Conservation (phyloP, 2,329 filamentous ascomycete genomes). For the Fusarium marasasianum region DNA sequence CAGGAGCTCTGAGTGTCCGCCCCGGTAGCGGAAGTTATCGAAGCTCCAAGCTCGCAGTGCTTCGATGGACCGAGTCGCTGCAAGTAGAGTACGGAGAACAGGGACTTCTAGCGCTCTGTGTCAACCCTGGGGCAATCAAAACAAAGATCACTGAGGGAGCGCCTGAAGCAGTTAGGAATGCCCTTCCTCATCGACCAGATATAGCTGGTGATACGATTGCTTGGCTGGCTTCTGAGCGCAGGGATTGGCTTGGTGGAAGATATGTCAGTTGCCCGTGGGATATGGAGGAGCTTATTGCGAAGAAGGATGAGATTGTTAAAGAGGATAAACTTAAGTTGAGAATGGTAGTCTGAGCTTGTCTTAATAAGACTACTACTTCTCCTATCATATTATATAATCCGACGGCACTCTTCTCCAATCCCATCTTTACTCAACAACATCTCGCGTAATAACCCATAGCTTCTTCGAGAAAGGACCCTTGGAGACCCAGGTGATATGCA, state of each 20-base stretch:
- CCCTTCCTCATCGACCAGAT: background rate
- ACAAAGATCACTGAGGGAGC: background rate
- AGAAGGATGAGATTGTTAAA: background rate
- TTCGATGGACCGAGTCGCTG: background rate
- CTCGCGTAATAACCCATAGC: conserved; percentile 1
- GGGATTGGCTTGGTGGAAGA: background rate
- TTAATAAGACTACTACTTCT: background rate
- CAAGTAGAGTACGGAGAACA: background rate
- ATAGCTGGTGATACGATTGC: background rate
- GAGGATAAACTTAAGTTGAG: background rate
- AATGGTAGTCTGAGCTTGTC: background rate
- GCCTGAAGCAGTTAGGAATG: background rate
- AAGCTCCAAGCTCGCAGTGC: background rate
- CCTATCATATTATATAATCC: too few species aligned
- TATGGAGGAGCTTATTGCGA: background rate
- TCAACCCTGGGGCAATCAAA: rapidly evolving
- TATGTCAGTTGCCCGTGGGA: background rate
- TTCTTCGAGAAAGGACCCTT: conserved; percentile 8
- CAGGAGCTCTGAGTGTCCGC: background rate
- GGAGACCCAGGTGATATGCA: conserved; percentile 7
- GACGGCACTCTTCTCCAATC: rapidly evolving
- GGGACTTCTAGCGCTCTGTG: rapidly evolving
- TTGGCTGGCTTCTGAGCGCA: background rate
- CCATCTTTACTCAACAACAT: background rate
- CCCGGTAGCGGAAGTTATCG: background rate